Conservation (phyloP, 2,329 filamentous ascomycete species). For the Dichotomopilus funicola region DNA sequence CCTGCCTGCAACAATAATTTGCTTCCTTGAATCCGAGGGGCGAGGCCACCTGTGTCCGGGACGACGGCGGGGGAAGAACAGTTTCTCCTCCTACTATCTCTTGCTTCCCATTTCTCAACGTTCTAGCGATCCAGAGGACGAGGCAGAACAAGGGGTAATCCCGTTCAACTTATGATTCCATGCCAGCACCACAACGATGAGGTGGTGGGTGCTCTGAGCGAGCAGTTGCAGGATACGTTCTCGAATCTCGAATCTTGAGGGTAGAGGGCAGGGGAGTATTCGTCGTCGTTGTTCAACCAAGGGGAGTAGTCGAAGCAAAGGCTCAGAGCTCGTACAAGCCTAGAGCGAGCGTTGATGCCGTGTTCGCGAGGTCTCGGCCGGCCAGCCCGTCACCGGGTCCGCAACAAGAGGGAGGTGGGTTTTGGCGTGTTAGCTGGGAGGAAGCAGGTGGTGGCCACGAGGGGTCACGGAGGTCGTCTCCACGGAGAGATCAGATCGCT, state of each 20-base stretch:
- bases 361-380: conserved; percentile 8
- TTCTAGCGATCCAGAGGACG: neutral
- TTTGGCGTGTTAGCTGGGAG: too few relatives aligned
- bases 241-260: neutral
- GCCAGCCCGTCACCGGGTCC: neutral
- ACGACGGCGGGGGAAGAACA: too few relatives aligned
- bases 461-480: conserved; percentile 8
- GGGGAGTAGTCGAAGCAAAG: neutral
- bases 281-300: conserved; percentile 5
- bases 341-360: neutral
- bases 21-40: too few relatives aligned
- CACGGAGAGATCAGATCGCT: conserved; percentile 13
- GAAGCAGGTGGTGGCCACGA: conserved; percentile 1
- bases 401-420: neutral
- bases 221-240: neutral
- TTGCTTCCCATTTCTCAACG: neutral
- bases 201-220: neutral
- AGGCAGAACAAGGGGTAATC: too few relatives aligned
- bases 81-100: conserved; percentile 1
- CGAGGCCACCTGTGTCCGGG: too few relatives aligned
- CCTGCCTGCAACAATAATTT: neutral
- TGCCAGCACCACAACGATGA: neutral
- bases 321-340: neutral
- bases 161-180: neutral
- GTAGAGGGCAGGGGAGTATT: neutral